Base-by-base conservation (phyloP, 73 alveolate species). In the Tetrahymena borealis region DNA sequence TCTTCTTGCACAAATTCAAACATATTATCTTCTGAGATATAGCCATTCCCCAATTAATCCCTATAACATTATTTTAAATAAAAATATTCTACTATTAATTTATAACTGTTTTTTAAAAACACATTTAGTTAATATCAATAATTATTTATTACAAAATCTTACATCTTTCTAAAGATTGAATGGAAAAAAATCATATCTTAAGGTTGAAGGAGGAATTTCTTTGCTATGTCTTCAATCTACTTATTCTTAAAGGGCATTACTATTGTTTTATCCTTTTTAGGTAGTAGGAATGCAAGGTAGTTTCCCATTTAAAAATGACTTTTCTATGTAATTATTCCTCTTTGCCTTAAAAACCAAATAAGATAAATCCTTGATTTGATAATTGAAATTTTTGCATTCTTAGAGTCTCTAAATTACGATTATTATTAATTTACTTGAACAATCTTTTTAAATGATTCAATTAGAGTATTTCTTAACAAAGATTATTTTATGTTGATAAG, bases 1-100 rank as follows among this genome's bases (percentile, higher is more conserved):
- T 91, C 94, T 35, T 91, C 94, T 77, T 91, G 78, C 31, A 91
- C 42, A 35, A 91, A 91, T 33, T 91, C 94, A 91, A 91, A 91
- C 41, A 91, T 77, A 78, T 77, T 91, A 41, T 40, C 85, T 91
- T 91, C 79, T 9, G 91, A 77, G 5, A 91, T 91, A 33, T 91
- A 91, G 7, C 94, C 94, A 16, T 43, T 91, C 2, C 94, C 94
- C 90, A 42, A 77, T 11, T 78, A 35, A 36, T 91, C 94, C 94
- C 85, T 60, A 60, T 60, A 60, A 60, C n/a, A 60, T 60, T 60
- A 24, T 60, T 24, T 24, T 18, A 35, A 24, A 60, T 24, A 60
- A 24, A 60, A 60, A 35, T 5, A 60, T 60, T 60, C n/a, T n/a
- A n/a, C n/a, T n/a, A n/a, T n/a, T n/a, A n/a, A n/a, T n/a, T 60